Conservation (phyloP, 495 filamentous ascomycete species). For the Cairneyella variabilis region DNA sequence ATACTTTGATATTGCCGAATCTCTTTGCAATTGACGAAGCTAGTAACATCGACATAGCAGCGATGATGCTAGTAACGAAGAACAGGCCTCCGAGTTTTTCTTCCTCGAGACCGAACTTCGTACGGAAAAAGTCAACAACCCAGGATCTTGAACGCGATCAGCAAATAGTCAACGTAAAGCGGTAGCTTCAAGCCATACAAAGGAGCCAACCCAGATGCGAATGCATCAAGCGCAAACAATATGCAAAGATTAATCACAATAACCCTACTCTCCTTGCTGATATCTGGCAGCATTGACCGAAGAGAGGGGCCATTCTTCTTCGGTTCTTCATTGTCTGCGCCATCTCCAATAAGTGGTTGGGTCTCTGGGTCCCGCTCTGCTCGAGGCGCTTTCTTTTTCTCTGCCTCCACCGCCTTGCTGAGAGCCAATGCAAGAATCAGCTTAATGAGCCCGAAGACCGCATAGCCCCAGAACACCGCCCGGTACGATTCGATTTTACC, state of each 20-base stretch:
- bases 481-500: slow-evolving; percentile 58
- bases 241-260: slow-evolving; percentile 69
- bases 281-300: slow-evolving; percentile 38
- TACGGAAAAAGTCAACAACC: slow-evolving; percentile 74
- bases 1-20: slow-evolving; percentile 69
- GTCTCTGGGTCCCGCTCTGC: slow-evolving; percentile 30
- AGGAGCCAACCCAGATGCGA: slow-evolving; percentile 74
- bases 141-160: slow-evolving; percentile 43
- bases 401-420: slow-evolving; percentile 58
- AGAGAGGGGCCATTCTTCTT: slow-evolving; percentile 19
- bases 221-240: slow-evolving; percentile 72
- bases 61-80: slow-evolving; percentile 60
- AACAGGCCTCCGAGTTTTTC: slow-evolving; percentile 70
- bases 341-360: slow-evolving; percentile 42
- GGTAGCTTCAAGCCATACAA: slow-evolving; percentile 40
- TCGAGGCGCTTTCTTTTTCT: slow-evolving; percentile 22
- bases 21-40: slow-evolving; percentile 70
- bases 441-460: slow-evolving; percentile 64
- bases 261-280: slow-evolving; percentile 51
- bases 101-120: slow-evolving; percentile 67
- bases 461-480: slow-evolving; percentile 66
- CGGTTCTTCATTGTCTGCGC: slow-evolving; percentile 11
- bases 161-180: background rate
- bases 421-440: slow-evolving; percentile 54
- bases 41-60: slow-evolving; percentile 65